These are phyloP conservation scores for Phytopythium sindhum DNA, from an alignment of 352 stramenopile genomes.

Conservation along the genomic window DNA sequence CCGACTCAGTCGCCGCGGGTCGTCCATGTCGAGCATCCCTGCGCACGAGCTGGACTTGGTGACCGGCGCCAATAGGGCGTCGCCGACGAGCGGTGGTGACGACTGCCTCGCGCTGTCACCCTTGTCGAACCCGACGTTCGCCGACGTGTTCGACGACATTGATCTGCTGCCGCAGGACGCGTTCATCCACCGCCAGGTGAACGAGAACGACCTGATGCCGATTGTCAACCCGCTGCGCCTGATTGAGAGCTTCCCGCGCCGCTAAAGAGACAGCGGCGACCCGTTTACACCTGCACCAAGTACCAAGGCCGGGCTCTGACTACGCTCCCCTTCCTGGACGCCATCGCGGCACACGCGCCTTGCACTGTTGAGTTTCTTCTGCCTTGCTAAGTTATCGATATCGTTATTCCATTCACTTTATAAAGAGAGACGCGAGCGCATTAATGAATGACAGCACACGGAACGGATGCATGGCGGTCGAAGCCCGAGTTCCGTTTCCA, in stretches of 20 bases:
- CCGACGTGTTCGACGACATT: conserved; percentile 60
- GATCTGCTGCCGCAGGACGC: conserved; percentile 42
- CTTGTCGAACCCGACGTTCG: conserved; percentile 34
- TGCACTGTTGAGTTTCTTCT: too few relatives aligned
- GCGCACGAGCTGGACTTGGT: conserved; percentile 59
- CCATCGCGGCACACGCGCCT: background rate
- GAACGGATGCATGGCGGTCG: background rate
- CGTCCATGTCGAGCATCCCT: conserved; percentile 47
- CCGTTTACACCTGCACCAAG: background rate
- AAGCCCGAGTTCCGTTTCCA: background rate
- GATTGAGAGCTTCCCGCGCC: conserved; percentile 33
- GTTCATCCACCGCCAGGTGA: conserved; percentile 52
- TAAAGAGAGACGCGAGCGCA: background rate
- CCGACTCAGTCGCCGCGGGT: conserved; percentile 24
- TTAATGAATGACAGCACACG: background rate
- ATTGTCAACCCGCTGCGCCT: conserved; percentile 20
- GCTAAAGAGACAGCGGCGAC: conserved; percentile 5
- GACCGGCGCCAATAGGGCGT: conserved; percentile 8
- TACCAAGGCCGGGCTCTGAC: background rate
- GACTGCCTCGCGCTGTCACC: conserved; percentile 4
- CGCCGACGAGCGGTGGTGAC: conserved; percentile 12
- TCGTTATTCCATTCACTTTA: background rate
- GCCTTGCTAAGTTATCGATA: conserved; percentile 1
- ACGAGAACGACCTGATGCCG: background rate
- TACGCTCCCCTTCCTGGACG: background rate